Conservation (phyloP, 2,329 filamentous ascomycete species). For the Neocucurbitaria cava region DNA sequence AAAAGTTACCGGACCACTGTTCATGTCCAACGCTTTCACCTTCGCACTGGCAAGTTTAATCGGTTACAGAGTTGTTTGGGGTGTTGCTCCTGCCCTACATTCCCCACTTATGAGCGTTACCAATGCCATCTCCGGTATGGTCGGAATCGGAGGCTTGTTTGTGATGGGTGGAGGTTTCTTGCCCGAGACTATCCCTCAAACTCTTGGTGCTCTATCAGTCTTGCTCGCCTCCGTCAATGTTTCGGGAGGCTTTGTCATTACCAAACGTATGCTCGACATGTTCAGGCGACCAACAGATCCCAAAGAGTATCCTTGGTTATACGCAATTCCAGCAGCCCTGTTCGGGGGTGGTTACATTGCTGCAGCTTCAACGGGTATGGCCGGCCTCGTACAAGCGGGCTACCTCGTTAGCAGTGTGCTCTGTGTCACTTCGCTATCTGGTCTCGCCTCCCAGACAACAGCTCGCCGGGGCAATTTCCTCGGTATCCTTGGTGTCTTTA, state of each 20-base stretch:
- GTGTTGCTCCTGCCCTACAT: conserved; percentile 81
- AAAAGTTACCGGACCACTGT: conserved; percentile 78
- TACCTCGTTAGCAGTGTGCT: conserved; percentile 85
- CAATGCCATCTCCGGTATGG: conserved; percentile 90
- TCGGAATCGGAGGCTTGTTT: conserved; percentile 86
- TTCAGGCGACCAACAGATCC: conserved; percentile 76
- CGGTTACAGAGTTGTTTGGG: conserved; percentile 89
- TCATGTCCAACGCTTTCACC: conserved; percentile 88
- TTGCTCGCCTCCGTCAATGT: conserved; percentile 88
- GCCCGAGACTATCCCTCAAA: conserved; percentile 74
- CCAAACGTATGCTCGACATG: conserved; percentile 85
- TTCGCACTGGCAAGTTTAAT: conserved; percentile 85
- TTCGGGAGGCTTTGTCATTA: conserved; percentile 87
- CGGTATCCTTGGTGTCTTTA: conserved; percentile 83
- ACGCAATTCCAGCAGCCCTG: conserved; percentile 75
- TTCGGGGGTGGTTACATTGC: conserved; percentile 84
- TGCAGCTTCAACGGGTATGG: conserved; percentile 80
- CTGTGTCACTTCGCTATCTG: conserved; percentile 80
- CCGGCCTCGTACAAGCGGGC: conserved; percentile 83
- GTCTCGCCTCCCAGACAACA: conserved; percentile 81
- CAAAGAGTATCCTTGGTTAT: conserved; percentile 87
- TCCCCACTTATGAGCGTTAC: conserved; percentile 92
- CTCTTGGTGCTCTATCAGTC: conserved; percentile 78
- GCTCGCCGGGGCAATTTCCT: conserved; percentile 86
- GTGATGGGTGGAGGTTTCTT: conserved; percentile 77